Conservation (phyloP, 495 filamentous ascomycete species). For the Lepidopterella palustris region DNA sequence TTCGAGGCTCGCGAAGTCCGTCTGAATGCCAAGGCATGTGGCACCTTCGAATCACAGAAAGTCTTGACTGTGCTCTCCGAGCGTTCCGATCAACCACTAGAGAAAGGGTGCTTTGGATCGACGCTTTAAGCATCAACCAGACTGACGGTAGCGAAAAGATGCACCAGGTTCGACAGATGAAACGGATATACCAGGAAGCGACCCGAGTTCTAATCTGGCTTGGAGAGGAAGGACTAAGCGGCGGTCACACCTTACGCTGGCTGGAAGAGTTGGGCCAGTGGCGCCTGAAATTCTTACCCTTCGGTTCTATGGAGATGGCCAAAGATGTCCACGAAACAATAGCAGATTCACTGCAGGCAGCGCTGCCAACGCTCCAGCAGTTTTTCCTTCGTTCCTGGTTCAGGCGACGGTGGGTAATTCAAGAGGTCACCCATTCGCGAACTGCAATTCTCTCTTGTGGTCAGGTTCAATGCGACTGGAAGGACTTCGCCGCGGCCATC, state of each 20-base stretch:
- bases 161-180: background rate
- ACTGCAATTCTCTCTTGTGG: background rate
- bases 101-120: background rate
- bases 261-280: background rate
- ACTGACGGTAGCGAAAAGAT: background rate
- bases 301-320: background rate
- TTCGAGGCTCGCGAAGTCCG: background rate
- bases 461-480: background rate
- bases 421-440: background rate
- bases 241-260: background rate
- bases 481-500: background rate
- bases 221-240: background rate
- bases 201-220: background rate
- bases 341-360: background rate
- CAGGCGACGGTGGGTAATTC: background rate
- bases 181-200: background rate
- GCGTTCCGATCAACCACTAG: background rate
- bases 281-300: background rate
- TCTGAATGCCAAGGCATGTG: background rate
- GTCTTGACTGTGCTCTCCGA: background rate
- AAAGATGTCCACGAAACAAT: background rate
- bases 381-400: background rate
- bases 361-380: background rate
- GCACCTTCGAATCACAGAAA: background rate
- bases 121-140: background rate